Base-by-base conservation (phyloP, 495 filamentous ascomycete genomes). In the Aspergillus sparsus region DNA sequence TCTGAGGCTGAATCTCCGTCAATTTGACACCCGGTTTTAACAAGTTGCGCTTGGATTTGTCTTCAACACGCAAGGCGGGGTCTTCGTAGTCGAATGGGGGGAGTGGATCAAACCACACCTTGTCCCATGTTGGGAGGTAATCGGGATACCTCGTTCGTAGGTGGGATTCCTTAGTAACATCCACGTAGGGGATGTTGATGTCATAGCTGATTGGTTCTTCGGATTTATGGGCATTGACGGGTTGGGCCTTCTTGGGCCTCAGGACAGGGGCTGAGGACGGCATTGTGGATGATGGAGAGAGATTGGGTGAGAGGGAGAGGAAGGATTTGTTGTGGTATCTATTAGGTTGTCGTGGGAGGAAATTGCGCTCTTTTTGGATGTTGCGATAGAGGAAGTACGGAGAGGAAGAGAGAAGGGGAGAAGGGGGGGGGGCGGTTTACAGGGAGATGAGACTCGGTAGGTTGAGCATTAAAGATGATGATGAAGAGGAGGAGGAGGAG, bases 41-140 rank as follows among this genome's bases (percentile, higher is more conserved):
- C 0, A 89, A 78, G 63, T 84, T 83, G 32, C 77, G 79, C 69
- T 85, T 87, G 57, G 74, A 69, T 58, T 80, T 83, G 69, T 86
- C 78, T 49, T 80, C 77, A 4, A 79, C 79, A 36, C 73, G 78
- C 47, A 85, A 77, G 7, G 83, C 85, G 32, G 82, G 81, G 71
- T 88, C 85, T 42, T 69, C 51, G 67, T 86, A 86, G 53, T 83
- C 78, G 69, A 86, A 86, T 42, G 79, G 78, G 50, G 82, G 78
- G 6, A 84, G 79, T 21, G 83, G 78, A 35, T 81, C 80, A 65
- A 87, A 87, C 66, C 73, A 81, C 34, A 86, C 78, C 44, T 83
- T 81, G 64, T 88, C 86, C 72, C 85, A 87, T 35, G 83, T 83
- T 5, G 86, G 86, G 9, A 88, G 77, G 57, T 88, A 88, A 47